Percentiles rank a stretch among this genome's conserved stretches.
Evolutionary conservation across 2,329 filamentous ascomycete species (phyloP).

Genomic region (Metarhizium humberi): DNA sequence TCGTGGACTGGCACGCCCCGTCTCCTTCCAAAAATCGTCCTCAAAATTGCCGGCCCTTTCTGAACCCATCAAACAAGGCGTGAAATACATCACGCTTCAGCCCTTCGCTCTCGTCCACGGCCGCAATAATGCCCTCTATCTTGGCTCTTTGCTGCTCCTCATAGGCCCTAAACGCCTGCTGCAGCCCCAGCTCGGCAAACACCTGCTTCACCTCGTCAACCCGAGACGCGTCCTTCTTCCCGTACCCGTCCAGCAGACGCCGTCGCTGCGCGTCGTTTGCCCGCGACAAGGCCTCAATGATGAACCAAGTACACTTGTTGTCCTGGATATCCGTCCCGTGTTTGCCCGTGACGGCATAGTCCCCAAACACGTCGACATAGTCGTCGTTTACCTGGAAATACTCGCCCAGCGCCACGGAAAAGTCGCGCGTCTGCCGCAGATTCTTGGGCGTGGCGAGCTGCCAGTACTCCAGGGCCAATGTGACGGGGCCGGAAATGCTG

Average conservation of each 20-base stretch:
- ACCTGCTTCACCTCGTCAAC: not conserved
- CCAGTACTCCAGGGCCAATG: conserved; percentile 75
- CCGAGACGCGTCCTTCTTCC: conserved; percentile 62
- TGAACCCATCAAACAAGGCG: not conserved
- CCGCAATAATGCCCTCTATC: not conserved
- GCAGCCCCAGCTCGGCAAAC: not conserved
- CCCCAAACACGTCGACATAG: conserved; percentile 94
- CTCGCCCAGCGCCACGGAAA: conserved; percentile 92
- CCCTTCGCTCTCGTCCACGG: not conserved
- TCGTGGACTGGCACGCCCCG: no score
- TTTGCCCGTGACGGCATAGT: conserved; percentile 88
- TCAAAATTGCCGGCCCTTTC: not conserved
- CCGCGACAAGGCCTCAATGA: conserved; percentile 82
- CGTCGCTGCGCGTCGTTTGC: conserved; percentile 76
- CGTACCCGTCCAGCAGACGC: conserved; percentile 85
- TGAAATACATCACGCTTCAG: not conserved
- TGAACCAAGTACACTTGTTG: conserved; percentile 98
- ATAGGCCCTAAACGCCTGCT: not conserved
- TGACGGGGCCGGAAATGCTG: conserved; percentile 97
- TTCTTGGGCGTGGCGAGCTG: conserved; percentile 79
- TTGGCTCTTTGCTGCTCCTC: not conserved
- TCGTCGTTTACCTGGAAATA: conserved; percentile 99
- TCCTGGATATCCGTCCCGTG: conserved; percentile 97
- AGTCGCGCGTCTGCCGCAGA: conserved; percentile 78
- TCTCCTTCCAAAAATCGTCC: no score